phyloP scores from a whole-genome alignment of 192 early-diverging fungal genomes.

The Dissophora ornata region DNA sequence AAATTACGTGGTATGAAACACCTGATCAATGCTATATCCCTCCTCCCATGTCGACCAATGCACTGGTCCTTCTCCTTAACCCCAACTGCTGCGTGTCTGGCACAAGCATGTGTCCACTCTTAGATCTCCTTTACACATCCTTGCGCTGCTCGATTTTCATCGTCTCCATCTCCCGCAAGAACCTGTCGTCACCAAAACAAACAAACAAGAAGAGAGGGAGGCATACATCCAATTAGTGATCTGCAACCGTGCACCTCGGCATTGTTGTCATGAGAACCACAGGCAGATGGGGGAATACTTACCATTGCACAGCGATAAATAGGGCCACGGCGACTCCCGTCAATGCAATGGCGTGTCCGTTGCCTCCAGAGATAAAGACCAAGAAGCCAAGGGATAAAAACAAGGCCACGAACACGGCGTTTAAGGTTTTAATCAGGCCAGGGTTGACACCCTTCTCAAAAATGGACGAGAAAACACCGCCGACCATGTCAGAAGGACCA shows the following conservation, averaged over 20 bases:
- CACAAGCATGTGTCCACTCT: no score
- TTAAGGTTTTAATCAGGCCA: slow-evolving; percentile 45
- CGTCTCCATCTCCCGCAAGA: slow-evolving; percentile 52
- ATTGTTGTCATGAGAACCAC: no score
- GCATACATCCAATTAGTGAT: no score
- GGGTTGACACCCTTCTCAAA: slow-evolving; percentile 53
- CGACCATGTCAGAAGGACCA: slow-evolving; percentile 36
- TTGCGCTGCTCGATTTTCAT: slow-evolving; percentile 43
- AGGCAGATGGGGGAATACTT: no score
- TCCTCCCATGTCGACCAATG: no score
- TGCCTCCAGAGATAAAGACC: slow-evolving; percentile 45
- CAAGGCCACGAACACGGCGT: slow-evolving; percentile 34
- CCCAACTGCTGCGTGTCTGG: no score
- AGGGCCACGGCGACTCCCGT: slow-evolving; percentile 46
- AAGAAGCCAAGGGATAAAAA: slow-evolving; percentile 47
- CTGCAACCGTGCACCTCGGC: no score
- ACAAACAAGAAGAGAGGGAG: background rate
- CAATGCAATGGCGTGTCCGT: slow-evolving; percentile 40
- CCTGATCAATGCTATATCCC: no score
- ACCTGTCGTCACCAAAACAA: slow-evolving; percentile 24
- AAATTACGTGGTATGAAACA: no score
- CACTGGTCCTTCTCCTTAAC: no score
- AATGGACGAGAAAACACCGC: slow-evolving; percentile 35
- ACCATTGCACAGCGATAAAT: slow-evolving; percentile 41
- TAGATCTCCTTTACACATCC: slow-evolving; percentile 36